Evolutionary conservation across 2,329 filamentous ascomycete species (phyloP).

Genomic region (Nemania diffusa): DNA sequence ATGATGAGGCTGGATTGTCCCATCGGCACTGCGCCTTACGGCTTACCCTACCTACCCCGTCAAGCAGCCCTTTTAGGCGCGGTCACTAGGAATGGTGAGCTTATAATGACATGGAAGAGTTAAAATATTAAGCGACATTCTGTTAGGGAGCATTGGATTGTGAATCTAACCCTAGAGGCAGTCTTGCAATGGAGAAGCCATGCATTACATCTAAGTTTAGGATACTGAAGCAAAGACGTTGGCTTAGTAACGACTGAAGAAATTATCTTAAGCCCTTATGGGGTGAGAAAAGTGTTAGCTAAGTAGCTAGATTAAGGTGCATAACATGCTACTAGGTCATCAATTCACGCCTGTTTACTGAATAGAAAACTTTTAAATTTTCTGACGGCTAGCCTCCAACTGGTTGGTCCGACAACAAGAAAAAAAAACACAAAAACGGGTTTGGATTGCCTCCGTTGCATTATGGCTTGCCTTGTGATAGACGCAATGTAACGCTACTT

Average conservation of each 20-base stretch:
- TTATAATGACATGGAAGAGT: too few species aligned
- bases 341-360: neutral
- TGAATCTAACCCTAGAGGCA: neutral
- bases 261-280: neutral
- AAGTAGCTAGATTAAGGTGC: neutral
- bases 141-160: neutral
- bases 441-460: neutral
- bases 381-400: neutral
- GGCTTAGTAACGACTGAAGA: neutral
- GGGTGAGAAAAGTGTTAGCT: neutral
- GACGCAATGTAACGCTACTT: constrained; percentile 7
- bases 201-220: neutral
- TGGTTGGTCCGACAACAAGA: neutral
- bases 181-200: neutral
- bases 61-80: too few species aligned
- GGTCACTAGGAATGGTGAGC: too few species aligned
- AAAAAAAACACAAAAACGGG: neutral
- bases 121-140: neutral
- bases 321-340: neutral
- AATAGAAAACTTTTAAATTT: neutral
- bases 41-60: neutral
- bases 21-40: neutral
- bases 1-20: neutral
- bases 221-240: neutral
- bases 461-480: neutral